Conservation (phyloP, 2,329 filamentous ascomycete species). For the Colletotrichum ledebouriae region DNA sequence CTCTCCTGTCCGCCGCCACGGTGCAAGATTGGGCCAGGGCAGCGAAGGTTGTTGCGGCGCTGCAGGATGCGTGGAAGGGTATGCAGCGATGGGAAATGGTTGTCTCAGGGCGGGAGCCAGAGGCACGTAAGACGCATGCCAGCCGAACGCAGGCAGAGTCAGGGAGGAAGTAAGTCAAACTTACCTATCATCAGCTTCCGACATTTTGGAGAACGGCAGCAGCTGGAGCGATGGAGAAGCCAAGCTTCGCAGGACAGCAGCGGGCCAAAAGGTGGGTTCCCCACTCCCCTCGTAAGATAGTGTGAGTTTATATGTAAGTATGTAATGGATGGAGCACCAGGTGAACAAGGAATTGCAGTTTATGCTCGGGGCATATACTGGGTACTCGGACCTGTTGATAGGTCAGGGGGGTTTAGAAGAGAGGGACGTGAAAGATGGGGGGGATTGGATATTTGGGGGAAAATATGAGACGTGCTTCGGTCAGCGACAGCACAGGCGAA, state of each 20-base stretch:
- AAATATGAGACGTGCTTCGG: conserved; percentile 28
- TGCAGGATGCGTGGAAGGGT: conserved; percentile 16
- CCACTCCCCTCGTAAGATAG: conserved; percentile 39
- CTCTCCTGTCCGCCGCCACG: conserved; percentile 7
- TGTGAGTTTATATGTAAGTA: conserved; percentile 39
- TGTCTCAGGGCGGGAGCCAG: conserved; percentile 24
- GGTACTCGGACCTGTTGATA: conserved; percentile 29
- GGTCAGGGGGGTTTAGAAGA: conserved; percentile 7
- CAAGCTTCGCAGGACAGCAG: conserved; percentile 25
- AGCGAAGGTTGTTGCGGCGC: conserved; percentile 22
- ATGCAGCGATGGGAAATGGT: conserved; percentile 18
- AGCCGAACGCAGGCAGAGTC: conserved; percentile 5
- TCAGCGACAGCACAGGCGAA: conserved; percentile 11
- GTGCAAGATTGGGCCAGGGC: conserved; percentile 24
- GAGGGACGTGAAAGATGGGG: conserved; percentile 14
- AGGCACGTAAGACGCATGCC: conserved; percentile 2
- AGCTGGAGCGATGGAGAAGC: conserved; percentile 14
- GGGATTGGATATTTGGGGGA: conserved; percentile 8
- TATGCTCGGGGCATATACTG: conserved; percentile 33
- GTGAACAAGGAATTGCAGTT: conserved; percentile 31
- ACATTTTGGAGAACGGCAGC: conserved; percentile 48
- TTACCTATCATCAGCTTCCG: conserved; percentile 54
- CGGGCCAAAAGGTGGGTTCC: conserved; percentile 34
- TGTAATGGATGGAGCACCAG: conserved; percentile 30
- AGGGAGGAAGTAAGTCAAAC: conserved; percentile 35